phyloP scores from a whole-genome alignment of 257 asterid genomes.

The Solanum pimpinellifolium region DNA sequence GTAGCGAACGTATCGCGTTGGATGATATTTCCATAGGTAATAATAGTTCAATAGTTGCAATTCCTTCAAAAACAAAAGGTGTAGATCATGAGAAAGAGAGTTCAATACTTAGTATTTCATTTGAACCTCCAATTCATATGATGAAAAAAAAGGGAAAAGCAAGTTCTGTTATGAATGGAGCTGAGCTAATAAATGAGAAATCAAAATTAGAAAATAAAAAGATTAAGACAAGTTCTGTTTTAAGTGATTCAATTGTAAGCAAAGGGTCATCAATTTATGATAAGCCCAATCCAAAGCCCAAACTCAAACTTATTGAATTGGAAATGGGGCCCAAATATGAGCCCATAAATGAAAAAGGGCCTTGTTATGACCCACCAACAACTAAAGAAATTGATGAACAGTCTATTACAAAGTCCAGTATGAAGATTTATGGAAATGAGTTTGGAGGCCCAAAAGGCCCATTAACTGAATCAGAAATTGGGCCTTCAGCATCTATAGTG shows the following conservation, averaged over 20 bases:
- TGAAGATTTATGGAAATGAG: constrained; percentile 11
- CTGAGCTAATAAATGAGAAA: constrained; percentile 39
- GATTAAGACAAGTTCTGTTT: constrained; percentile 41
- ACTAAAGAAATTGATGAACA: background rate
- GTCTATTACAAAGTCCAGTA: constrained; percentile 5
- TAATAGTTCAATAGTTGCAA: constrained; percentile 38
- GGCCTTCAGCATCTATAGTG: constrained; percentile 67
- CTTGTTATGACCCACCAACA: background rate
- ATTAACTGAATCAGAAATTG: constrained; percentile 48
- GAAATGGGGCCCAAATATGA: background rate
- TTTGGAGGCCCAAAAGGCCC: constrained; percentile 21
- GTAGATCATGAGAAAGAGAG: constrained; percentile 24
- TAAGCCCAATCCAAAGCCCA: background rate
- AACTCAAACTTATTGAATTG: background rate
- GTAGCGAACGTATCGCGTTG: constrained; percentile 59
- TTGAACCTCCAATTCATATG: constrained; percentile 23
- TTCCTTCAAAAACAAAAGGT: constrained; percentile 11
- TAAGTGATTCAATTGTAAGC: constrained; percentile 54
- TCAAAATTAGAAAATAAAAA: constrained; percentile 13
- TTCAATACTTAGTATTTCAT: constrained; percentile 55
- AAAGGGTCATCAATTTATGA: constrained; percentile 25
- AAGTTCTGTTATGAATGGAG: constrained; percentile 68
- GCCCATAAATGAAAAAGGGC: background rate
- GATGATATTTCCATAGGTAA: constrained; percentile 14
- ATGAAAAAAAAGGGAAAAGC: constrained; percentile 44